Percentiles rank a stretch among this genome's conserved stretches.
phyloP scores from a whole-genome alignment of 108 stramenopile genomes.

The Heterococcus sp. region DNA sequence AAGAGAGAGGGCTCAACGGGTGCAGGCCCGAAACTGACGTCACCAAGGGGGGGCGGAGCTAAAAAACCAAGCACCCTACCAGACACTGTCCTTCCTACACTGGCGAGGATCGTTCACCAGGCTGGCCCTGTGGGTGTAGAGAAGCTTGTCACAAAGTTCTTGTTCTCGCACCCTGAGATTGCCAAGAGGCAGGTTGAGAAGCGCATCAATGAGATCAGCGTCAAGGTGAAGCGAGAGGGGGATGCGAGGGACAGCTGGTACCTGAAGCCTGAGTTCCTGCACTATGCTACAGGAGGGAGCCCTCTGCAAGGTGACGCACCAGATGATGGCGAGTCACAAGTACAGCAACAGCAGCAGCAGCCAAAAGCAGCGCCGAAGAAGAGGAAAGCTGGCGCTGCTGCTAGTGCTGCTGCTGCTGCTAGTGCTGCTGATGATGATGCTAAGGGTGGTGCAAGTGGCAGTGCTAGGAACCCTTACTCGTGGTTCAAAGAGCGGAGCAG shows the following conservation, averaged over 20 bases:
- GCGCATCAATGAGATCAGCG: constrained; percentile 40
- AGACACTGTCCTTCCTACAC: constrained; percentile 38
- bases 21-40: not conserved
- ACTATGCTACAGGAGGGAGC: constrained; percentile 22
- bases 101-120: constrained; percentile 14
- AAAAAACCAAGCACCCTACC: constrained; percentile 1
- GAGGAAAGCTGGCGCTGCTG: not conserved
- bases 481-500: constrained; percentile 17
- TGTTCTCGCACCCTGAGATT: constrained; percentile 30
- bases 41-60: not conserved
- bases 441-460: not conserved
- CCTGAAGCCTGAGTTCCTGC: constrained; percentile 26
- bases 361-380: not conserved
- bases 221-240: constrained; percentile 38
- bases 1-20: not conserved
- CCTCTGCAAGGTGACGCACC: not conserved
- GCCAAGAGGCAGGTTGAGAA: constrained; percentile 50
- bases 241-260: constrained; percentile 37
- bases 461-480: not conserved
- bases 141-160: constrained; percentile 37
- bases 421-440: not conserved
- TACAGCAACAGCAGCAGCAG: not conserved
- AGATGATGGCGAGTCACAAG: not conserved
- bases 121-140: constrained; percentile 38
- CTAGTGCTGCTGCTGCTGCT: not conserved